A percentile compares a stretch with the other conserved stretches of the same genome.
Conservation (phyloP, 2,329 filamentous ascomycete genomes). For the Penicillium sp. region DNA sequence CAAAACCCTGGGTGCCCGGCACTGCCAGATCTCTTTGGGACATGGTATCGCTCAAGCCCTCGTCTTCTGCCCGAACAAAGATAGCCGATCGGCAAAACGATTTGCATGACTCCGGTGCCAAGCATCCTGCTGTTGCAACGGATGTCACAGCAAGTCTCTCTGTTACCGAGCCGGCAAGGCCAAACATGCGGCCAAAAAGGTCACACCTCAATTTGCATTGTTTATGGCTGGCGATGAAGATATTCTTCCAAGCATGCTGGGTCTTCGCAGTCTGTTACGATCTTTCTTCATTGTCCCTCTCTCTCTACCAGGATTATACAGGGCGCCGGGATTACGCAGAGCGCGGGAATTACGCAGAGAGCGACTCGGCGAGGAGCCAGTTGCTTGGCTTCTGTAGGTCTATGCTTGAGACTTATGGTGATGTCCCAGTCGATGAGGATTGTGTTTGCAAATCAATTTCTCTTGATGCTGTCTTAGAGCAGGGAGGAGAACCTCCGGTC, state of each 20-base stretch:
- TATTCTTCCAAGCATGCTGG: background rate
- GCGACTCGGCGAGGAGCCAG: too few species aligned
- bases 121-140: background rate
- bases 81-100: background rate
- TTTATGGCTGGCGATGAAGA: background rate
- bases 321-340: too few species aligned
- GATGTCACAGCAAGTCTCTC: background rate
- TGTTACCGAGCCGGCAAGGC: background rate
- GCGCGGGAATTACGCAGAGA: too few species aligned
- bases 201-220: background rate
- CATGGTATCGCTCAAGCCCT: background rate
- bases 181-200: background rate
- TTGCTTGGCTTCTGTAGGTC: too few species aligned
- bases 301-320: background rate
- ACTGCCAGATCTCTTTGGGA: background rate
- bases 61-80: background rate
- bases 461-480: too few species aligned
- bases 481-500: background rate
- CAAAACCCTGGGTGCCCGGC: background rate
- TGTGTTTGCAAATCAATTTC: too few species aligned
- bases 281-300: background rate
- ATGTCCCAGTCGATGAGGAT: too few species aligned
- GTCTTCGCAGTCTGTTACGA: background rate
- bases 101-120: background rate
- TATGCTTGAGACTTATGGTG: too few species aligned